Evolutionary conservation across 208 protist genomes (phyloP).

Genomic region (Leishmania arabica): DNA sequence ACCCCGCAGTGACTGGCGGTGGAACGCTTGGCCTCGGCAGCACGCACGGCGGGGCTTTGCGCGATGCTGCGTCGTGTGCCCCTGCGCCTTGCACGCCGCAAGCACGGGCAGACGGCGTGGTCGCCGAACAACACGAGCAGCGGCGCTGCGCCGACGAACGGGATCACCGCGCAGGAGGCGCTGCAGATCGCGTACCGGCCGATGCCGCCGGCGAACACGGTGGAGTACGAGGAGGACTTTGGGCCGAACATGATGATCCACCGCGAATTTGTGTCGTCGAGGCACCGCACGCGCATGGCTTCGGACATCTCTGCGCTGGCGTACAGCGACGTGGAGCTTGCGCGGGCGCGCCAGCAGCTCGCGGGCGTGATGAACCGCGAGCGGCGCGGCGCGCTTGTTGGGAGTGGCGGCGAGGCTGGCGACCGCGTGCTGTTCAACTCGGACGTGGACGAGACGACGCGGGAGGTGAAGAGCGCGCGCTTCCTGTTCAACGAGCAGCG

Average conservation of each 20-base stretch:
- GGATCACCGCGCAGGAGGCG: constrained; percentile 76
- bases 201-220: constrained; percentile 71
- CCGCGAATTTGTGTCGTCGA: constrained; percentile 81
- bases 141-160: constrained; percentile 68
- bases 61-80: constrained; percentile 32
- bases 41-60: not conserved
- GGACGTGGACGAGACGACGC: constrained; percentile 65
- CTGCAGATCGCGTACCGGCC: constrained; percentile 85
- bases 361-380: constrained; percentile 83
- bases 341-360: constrained; percentile 57
- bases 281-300: constrained; percentile 57
- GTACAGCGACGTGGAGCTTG: constrained; percentile 79
- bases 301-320: constrained; percentile 62
- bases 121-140: constrained; percentile 65
- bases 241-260: constrained; percentile 85
- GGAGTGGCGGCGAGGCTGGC: constrained; percentile 35
- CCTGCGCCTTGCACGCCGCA: constrained; percentile 40
- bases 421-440: constrained; percentile 71
- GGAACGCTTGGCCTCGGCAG: not conserved
- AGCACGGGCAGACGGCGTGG: constrained; percentile 77
- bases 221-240: constrained; percentile 91
- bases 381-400: constrained; percentile 54
- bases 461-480: constrained; percentile 71
- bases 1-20: not conserved
- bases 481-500: constrained; percentile 84